phyloP scores from a whole-genome alignment of 2,329 filamentous ascomycete genomes.

The Diaporthe aspalathi region DNA sequence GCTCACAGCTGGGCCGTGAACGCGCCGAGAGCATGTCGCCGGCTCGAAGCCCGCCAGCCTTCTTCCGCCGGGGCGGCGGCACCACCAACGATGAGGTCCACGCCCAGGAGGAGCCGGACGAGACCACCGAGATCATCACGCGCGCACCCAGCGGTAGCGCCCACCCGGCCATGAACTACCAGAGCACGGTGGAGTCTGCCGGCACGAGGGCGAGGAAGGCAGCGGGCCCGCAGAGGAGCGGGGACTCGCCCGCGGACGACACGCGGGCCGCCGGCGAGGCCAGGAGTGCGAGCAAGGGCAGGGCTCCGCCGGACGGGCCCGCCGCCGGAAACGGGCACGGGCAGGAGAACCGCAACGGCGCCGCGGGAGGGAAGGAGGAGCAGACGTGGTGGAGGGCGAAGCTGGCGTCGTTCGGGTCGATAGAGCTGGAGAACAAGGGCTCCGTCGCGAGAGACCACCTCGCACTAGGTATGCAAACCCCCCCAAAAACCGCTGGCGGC shows the following conservation, averaged over 20 bases:
- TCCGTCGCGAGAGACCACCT: constrained; percentile 86
- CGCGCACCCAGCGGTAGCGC: constrained; percentile 10
- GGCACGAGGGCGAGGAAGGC: constrained; percentile 28
- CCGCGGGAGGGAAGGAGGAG: constrained; percentile 41
- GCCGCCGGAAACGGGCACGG: constrained; percentile 36
- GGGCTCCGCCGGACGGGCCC: constrained; percentile 3
- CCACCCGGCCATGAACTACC: constrained; percentile 36
- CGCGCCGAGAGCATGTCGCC: constrained; percentile 39
- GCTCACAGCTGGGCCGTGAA: constrained; percentile 35
- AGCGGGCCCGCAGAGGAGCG: background rate
- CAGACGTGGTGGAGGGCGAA: constrained; percentile 63
- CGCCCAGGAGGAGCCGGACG: constrained; percentile 30
- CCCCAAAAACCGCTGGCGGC: background rate
- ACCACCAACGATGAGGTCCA: background rate
- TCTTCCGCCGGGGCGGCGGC: constrained; percentile 11
- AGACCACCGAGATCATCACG: constrained; percentile 35
- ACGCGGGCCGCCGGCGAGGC: background rate
- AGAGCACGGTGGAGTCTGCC: constrained; percentile 31
- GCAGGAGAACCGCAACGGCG: constrained; percentile 40
- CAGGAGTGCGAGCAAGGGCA: constrained; percentile 16
- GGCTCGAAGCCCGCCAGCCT: constrained; percentile 31
- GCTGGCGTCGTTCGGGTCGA: constrained; percentile 64
- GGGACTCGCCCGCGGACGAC: background rate
- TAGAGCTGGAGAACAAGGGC: constrained; percentile 88
- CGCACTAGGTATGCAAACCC: constrained; percentile 71